Evolutionary conservation across 192 early-diverging fungal species (phyloP), one percentile per base, ranked within the genome.

Genomic region (Coemansia sp.): DNA sequence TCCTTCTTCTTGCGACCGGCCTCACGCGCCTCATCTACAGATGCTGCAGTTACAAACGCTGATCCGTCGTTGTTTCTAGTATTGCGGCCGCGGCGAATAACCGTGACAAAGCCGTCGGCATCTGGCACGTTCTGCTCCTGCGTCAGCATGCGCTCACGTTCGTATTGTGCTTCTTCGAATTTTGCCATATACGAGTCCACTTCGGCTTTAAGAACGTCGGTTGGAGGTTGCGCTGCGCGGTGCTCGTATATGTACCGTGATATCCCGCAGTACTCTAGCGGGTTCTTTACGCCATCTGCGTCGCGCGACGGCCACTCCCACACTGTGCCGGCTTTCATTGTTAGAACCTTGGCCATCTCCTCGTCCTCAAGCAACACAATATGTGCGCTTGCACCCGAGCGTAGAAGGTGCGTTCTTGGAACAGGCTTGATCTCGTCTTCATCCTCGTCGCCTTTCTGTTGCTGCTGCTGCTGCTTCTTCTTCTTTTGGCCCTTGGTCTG

Each of bases 21-120:
- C 89, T 89, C 62, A 81, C 68, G 64, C 75, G 82, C 80, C 56
- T 86, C 85, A 11, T 85, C 82, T 4, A 76, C 78, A n/a, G 87
- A 86, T 24, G 85, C 86, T 5, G 87, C 90, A 4, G 84, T 82
- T 21, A 87, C 84, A 7, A 85, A 85, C 52, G 87, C 91, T 11
- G 76, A 73, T n/a, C 90, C 91, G 69, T 93, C 91, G 7, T 79
- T 81, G 70, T 93, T 92, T 7, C 81, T 76, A 24, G 87, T 90
- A n/a, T 84, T 71, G 21, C 84, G 85, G 12, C 87, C 90, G 11
- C 86, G 83, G 35, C 91, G 85, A 8, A 89, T 88, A 41, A 98
- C 96, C 6, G 90, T 86, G 16, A 94, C 86, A 73, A 98, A 98
- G 15, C 96, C 96, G 75, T 98, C 96, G 24, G 92, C 94, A 64